Conservation (phyloP, 257 asterid genomes). For the Anisodus acutangulus region DNA sequence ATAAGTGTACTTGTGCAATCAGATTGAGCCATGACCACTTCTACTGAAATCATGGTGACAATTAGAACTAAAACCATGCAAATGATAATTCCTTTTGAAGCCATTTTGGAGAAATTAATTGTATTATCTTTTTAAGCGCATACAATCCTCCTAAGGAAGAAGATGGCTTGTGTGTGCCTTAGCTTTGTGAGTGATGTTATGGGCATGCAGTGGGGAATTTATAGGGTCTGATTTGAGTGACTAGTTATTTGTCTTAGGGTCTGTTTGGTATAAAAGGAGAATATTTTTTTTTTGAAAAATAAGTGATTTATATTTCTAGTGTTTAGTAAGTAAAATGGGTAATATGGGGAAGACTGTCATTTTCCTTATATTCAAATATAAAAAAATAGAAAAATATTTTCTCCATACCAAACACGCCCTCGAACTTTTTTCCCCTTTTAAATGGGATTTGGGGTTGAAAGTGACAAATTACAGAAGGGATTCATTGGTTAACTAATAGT, state of each 20-base stretch:
- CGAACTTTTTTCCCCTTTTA: no score
- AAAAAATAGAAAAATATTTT: no score
- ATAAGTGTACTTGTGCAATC: conserved; percentile 54
- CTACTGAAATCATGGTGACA: conserved; percentile 26
- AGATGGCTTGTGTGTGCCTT: background rate
- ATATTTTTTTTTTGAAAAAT: no score
- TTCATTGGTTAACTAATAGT: background rate
- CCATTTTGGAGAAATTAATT: conserved; percentile 42
- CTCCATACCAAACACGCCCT: no score
- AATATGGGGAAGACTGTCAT: no score
- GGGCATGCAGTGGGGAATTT: background rate
- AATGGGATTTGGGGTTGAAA: no score
- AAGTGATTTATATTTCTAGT: no score
- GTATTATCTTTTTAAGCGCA: background rate
- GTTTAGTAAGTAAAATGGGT: no score
- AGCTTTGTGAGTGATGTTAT: conserved; percentile 3
- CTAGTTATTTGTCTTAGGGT: background rate
- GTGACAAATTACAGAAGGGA: background rate
- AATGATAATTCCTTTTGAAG: conserved; percentile 40
- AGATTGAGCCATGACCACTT: conserved; percentile 51
- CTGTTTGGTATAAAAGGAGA: no score
- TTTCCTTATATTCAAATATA: no score
- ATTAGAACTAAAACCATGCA: conserved; percentile 24
- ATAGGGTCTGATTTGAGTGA: conserved; percentile 1
- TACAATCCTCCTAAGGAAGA: background rate